Conservation (phyloP, 1,139 yeast genomes). For the Candida sp. region DNA sequence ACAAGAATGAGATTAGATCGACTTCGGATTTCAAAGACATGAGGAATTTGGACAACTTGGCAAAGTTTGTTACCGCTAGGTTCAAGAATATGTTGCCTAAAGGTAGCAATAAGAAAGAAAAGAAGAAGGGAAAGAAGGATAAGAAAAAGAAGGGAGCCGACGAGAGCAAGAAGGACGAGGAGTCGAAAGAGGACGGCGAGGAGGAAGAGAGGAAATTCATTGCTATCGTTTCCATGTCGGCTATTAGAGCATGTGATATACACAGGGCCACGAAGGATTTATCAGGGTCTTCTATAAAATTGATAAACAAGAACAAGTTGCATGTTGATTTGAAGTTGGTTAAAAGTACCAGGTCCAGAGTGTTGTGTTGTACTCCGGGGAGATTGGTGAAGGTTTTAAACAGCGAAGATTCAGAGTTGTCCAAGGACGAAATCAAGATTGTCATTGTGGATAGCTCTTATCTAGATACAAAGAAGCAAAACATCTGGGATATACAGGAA, state of each 20-base stretch:
- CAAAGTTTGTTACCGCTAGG: conserved; percentile 44
- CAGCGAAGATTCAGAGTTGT: conserved; percentile 40
- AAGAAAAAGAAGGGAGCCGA: conserved; percentile 14
- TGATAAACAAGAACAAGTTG: conserved; percentile 70
- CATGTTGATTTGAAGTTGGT: conserved; percentile 60
- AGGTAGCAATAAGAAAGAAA: conserved; percentile 24
- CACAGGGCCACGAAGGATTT: conserved; percentile 62
- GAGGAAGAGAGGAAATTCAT: conserved; percentile 47
- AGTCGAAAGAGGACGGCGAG: conserved; percentile 12
- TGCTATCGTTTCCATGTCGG: conserved; percentile 69
- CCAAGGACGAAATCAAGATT: conserved; percentile 53
- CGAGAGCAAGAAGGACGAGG: conserved; percentile 16
- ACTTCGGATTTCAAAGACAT: conserved; percentile 52
- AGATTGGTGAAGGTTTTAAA: conserved; percentile 56
- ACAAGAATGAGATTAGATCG: conserved; percentile 50
- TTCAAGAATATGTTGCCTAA: conserved; percentile 49
- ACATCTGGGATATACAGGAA: conserved; percentile 64
- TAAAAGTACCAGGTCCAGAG: conserved; percentile 50
- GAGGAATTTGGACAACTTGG: conserved; percentile 52
- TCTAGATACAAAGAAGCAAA: conserved; percentile 65
- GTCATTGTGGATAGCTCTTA: conserved; percentile 68
- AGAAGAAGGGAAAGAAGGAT: conserved; percentile 21
- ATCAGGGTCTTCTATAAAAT: conserved; percentile 61
- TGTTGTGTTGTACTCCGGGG: conserved; percentile 70
- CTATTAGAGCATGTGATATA: conserved; percentile 74